Evolutionary conservation across 2,329 filamentous ascomycete genomes (phyloP).

Genomic region (Trichoderma sp.): DNA sequence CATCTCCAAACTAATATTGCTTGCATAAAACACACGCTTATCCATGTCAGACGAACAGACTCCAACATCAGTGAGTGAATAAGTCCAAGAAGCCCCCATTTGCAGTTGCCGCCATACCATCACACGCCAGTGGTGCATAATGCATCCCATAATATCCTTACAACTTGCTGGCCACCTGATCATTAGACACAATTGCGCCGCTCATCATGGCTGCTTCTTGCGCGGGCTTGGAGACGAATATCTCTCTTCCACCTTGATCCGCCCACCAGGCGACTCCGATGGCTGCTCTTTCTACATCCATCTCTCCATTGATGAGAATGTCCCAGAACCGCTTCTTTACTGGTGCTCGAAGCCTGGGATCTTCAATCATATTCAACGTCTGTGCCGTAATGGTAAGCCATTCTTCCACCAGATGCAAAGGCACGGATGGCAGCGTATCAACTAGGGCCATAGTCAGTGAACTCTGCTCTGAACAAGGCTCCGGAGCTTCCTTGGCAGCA

Average conservation of each 20-base stretch:
- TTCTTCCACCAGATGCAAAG: slow-evolving; percentile 68
- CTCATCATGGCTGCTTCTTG: slow-evolving; percentile 48
- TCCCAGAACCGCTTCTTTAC: slow-evolving; percentile 77
- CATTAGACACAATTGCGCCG: slow-evolving; percentile 44
- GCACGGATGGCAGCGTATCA: slow-evolving; percentile 73
- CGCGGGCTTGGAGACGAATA: slow-evolving; percentile 39
- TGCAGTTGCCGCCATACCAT: not conserved
- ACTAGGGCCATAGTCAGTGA: slow-evolving; percentile 73
- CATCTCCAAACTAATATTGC: not conserved
- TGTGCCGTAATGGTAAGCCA: slow-evolving; percentile 74
- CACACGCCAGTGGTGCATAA: not conserved
- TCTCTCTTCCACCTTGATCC: slow-evolving; percentile 51
- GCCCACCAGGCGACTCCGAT: slow-evolving; percentile 87
- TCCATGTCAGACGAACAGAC: not conserved
- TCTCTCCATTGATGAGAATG: slow-evolving; percentile 73
- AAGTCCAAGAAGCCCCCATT: not conserved
- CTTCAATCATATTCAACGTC: slow-evolving; percentile 61
- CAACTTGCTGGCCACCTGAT: slow-evolving; percentile 30
- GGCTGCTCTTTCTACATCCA: slow-evolving; percentile 81
- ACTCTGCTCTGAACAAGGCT: slow-evolving; percentile 70
- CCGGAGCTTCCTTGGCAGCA: slow-evolving; percentile 26
- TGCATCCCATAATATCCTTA: not conserved
- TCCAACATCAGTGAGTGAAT: not conserved
- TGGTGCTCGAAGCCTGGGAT: slow-evolving; percentile 58
- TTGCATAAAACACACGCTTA: not conserved